A percentile compares a stretch with the other conserved stretches of the same genome.
Evolutionary conservation across 108 stramenopile species (phyloP).

Genomic region (Hondaea fermentalgiana): DNA sequence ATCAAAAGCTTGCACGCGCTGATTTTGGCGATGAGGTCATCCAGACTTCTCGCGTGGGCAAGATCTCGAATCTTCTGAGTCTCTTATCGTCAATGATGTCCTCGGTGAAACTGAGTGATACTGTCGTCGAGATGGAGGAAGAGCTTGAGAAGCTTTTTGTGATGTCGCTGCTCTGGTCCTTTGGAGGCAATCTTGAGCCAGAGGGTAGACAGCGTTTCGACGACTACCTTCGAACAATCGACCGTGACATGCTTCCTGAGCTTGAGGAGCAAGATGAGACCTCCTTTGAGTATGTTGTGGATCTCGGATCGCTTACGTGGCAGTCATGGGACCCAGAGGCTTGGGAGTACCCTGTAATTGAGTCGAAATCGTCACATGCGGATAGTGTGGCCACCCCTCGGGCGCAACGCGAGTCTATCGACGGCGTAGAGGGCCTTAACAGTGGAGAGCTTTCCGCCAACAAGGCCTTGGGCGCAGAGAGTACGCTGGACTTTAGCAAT

Average conservation of each 20-base stretch:
- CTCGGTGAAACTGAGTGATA: neutral
- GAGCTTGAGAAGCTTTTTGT: slow-evolving; percentile 66
- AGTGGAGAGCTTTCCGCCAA: too few species aligned
- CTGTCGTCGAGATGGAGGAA: neutral
- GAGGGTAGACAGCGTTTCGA: slow-evolving; percentile 74
- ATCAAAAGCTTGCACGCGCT: neutral
- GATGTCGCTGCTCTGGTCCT: slow-evolving; percentile 71
- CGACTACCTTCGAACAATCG: slow-evolving; percentile 54
- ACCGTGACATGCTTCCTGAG: slow-evolving; percentile 58
- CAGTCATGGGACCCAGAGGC: neutral
- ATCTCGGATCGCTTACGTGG: neutral
- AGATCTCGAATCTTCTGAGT: slow-evolving; percentile 40
- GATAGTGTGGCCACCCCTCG: too few species aligned
- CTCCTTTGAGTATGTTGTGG: neutral
- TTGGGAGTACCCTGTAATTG: neutral
- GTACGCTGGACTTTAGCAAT: slow-evolving; percentile 70
- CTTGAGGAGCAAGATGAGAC: slow-evolving; percentile 55
- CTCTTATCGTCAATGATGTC: neutral
- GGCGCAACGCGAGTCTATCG: too few species aligned
- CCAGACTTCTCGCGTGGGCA: slow-evolving; percentile 68
- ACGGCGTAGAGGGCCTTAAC: too few species aligned
- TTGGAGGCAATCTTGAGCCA: slow-evolving; percentile 73
- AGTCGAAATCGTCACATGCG: neutral
- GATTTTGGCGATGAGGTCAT: slow-evolving; percentile 42
- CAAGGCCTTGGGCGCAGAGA: too few species aligned